Evolutionary conservation across 108 stramenopile genomes (phyloP).

Genomic region (Nitzschia palea): DNA sequence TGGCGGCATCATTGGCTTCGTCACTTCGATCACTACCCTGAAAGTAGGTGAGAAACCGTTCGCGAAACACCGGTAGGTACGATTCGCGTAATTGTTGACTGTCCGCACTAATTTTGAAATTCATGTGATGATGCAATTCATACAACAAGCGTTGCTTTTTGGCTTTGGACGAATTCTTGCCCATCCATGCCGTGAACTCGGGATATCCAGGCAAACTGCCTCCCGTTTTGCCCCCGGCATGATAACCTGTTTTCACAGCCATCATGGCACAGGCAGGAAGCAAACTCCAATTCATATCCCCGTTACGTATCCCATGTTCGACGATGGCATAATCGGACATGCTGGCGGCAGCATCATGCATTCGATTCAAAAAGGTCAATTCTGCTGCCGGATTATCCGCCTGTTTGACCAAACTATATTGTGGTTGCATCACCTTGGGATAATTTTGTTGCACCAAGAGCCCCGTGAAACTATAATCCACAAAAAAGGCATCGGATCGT

Average conservation of each 20-base stretch:
- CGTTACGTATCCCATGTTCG: conserved; percentile 78
- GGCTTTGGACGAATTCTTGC: conserved; percentile 86
- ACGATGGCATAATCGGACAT: conserved; percentile 89
- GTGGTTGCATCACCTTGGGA: conserved; percentile 62
- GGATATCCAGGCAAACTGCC: conserved; percentile 85
- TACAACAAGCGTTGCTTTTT: conserved; percentile 81
- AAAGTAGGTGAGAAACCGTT: conserved; percentile 60
- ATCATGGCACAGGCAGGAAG: conserved; percentile 81
- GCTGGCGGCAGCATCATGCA: conserved; percentile 78
- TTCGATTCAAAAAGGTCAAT: conserved; percentile 49
- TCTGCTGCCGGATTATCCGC: conserved; percentile 48
- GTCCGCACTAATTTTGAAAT: conserved; percentile 67
- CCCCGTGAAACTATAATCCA: conserved; percentile 93
- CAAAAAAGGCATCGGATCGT: conserved; percentile 94
- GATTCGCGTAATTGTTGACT: conserved; percentile 68
- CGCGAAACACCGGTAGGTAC: conserved; percentile 76
- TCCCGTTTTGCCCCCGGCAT: conserved; percentile 76
- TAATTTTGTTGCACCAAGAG: conserved; percentile 95
- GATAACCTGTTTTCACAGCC: conserved; percentile 87
- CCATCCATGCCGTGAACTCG: conserved; percentile 94
- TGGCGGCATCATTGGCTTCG: conserved; percentile 54
- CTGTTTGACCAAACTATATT: conserved; percentile 42
- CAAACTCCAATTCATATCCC: conserved; percentile 93
- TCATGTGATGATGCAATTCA: conserved; percentile 92
- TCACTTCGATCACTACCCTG: conserved; percentile 35